Evolutionary conservation across 2,329 filamentous ascomycete genomes (phyloP).

Genomic region (Aspergillus sergii): DNA sequence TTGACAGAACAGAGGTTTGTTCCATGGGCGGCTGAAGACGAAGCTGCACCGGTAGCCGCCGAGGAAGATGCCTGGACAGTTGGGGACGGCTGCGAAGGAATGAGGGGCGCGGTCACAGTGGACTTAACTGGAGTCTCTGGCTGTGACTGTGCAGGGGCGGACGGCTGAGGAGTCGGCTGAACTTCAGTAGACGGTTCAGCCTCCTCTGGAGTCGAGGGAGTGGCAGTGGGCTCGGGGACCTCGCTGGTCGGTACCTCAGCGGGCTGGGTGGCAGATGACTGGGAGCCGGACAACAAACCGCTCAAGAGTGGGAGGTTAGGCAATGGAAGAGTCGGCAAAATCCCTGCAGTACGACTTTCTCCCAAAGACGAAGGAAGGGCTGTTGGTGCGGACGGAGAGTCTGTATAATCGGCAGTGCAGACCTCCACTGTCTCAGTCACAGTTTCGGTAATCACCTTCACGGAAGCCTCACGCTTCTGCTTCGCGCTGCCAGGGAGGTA

Average conservation of each 20-base stretch:
- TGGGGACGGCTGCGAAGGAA: conserved; percentile 7
- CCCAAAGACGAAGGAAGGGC: conserved; percentile 1
- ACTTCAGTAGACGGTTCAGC: neutral
- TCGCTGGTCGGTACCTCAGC: neutral
- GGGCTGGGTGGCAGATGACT: neutral
- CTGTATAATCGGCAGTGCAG: conserved; percentile 21
- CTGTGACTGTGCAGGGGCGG: neutral
- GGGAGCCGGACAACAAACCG: conserved; percentile 15
- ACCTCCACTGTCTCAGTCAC: conserved; percentile 24
- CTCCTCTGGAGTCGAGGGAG: neutral
- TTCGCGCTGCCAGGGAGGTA: conserved; percentile 53
- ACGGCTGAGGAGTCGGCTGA: neutral
- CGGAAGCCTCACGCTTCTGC: conserved; percentile 30
- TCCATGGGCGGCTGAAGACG: conserved; percentile 11
- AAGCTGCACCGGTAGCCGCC: conserved; percentile 2
- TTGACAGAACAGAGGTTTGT: conserved; percentile 28
- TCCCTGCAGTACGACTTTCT: neutral
- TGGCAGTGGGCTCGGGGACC: neutral
- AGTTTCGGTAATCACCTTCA: conserved; percentile 16
- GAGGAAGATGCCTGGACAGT: conserved; percentile 6
- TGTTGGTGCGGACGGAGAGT: neutral
- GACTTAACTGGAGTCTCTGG: neutral
- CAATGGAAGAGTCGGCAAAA: neutral
- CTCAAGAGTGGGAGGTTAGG: conserved; percentile 2
- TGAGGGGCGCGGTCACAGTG: neutral